These are phyloP conservation scores for Kodamaea plutei DNA, from an alignment of 1,139 yeast genomes.

Conservation along the genomic window DNA sequence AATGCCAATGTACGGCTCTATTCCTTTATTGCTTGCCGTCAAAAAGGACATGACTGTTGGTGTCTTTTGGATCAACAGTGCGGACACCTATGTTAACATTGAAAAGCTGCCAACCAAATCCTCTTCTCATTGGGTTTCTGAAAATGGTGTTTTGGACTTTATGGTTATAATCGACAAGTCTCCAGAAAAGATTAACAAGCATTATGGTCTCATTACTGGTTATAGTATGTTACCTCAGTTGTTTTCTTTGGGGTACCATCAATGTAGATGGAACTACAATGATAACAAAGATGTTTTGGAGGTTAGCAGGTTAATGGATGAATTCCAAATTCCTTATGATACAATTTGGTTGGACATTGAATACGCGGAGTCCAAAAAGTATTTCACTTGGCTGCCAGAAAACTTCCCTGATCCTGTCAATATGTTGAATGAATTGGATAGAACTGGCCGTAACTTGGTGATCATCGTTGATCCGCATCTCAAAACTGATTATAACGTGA, in stretches of 20 bases:
- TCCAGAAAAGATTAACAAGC: constrained; percentile 56
- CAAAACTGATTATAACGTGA: constrained; percentile 63
- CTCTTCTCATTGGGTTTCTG: constrained; percentile 89
- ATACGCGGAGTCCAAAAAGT: constrained; percentile 79
- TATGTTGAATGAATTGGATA: constrained; percentile 62
- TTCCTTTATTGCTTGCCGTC: constrained; percentile 79
- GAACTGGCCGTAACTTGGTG: constrained; percentile 76
- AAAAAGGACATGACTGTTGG: constrained; percentile 62
- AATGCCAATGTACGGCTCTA: constrained; percentile 91
- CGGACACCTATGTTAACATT: constrained; percentile 88
- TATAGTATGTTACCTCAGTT: constrained; percentile 69
- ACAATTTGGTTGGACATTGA: constrained; percentile 95
- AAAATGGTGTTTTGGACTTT: constrained; percentile 77
- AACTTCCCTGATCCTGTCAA: constrained; percentile 69
- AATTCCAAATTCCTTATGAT: constrained; percentile 76
- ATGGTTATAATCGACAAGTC: constrained; percentile 61
- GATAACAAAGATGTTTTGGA: constrained; percentile 78
- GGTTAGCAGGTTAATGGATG: constrained; percentile 68
- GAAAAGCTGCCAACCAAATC: constrained; percentile 29
- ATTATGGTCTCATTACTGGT: constrained; percentile 77
- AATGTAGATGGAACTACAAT: constrained; percentile 93
- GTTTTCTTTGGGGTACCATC: constrained; percentile 81
- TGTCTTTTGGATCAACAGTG: constrained; percentile 86
- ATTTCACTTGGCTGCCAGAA: constrained; percentile 84
- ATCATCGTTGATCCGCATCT: constrained; percentile 91